Evolutionary conservation across 2,329 filamentous ascomycete species (phyloP).

Genomic region (Arthroderma sp.): DNA sequence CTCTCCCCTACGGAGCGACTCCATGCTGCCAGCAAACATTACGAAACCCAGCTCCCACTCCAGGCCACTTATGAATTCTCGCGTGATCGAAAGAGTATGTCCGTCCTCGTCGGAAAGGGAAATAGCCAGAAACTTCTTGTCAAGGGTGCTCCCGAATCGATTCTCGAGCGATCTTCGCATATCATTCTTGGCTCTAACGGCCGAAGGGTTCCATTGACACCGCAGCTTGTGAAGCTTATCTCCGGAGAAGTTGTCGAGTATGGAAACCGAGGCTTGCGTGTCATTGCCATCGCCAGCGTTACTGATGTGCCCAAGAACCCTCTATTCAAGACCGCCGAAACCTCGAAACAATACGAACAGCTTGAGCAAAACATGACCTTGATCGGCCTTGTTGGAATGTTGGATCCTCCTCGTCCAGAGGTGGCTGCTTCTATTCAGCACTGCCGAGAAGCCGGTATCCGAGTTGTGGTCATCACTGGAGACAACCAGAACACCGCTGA

Average conservation of each 20-base stretch:
- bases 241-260: constrained; percentile 74
- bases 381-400: constrained; percentile 86
- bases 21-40: constrained; percentile 71
- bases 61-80: constrained; percentile 94
- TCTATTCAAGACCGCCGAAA: constrained; percentile 61
- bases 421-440: constrained; percentile 74
- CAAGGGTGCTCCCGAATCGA: constrained; percentile 89
- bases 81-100: constrained; percentile 98
- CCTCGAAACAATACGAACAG: constrained; percentile 68
- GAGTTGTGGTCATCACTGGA: constrained; percentile 94
- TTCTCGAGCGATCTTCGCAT: constrained; percentile 83
- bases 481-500: constrained; percentile 97
- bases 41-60: constrained; percentile 61
- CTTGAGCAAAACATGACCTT: constrained; percentile 92
- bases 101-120: constrained; percentile 66
- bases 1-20: constrained; percentile 48
- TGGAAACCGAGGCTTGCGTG: constrained; percentile 80
- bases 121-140: constrained; percentile 70
- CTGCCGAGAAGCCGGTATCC: constrained; percentile 85
- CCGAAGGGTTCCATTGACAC: constrained; percentile 59
- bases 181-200: constrained; percentile 65
- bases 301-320: constrained; percentile 61
- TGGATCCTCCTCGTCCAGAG: constrained; percentile 89
- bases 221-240: constrained; percentile 56
- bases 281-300: constrained; percentile 82